These are phyloP conservation scores for Cladorrhinum sp. DNA, from an alignment of 2,329 filamentous ascomycete species.

Conservation along the genomic window DNA sequence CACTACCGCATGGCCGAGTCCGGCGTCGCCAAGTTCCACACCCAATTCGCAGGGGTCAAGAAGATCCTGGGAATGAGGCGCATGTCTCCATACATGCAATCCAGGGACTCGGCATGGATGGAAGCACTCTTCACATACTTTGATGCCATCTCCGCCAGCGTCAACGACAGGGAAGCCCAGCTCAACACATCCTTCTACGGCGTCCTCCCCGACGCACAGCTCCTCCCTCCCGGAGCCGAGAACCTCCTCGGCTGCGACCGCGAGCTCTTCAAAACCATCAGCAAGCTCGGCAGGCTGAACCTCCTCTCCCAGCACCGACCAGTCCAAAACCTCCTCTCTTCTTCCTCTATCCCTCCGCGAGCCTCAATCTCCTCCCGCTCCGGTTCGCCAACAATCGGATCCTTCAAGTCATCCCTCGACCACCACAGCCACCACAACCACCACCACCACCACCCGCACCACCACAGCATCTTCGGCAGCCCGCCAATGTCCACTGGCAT, in stretches of 20 bases:
- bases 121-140: conserved; percentile 92
- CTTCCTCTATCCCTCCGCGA: conserved; percentile 12
- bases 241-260: conserved; percentile 87
- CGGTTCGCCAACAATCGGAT: conserved; percentile 40
- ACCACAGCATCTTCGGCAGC: conserved; percentile 36
- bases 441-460: conserved; percentile 26
- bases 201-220: conserved; percentile 44
- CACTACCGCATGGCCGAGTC: conserved; percentile 93
- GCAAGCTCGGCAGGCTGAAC: conserved; percentile 79
- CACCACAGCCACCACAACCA: conserved; percentile 27
- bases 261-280: conserved; percentile 80
- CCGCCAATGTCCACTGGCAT: conserved; percentile 49
- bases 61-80: conserved; percentile 80
- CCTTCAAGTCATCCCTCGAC: conserved; percentile 37
- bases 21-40: conserved; percentile 88
- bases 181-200: conserved; percentile 66
- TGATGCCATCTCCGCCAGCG: conserved; percentile 85
- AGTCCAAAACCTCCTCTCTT: conserved; percentile 40
- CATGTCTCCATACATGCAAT: conserved; percentile 47
- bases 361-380: conserved; percentile 17
- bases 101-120: conserved; percentile 79
- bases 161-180: conserved; percentile 88
- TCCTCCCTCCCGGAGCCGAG: conserved; percentile 64
- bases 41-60: conserved; percentile 88
- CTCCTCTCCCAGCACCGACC: conserved; percentile 70